Evolutionary conservation across 495 filamentous ascomycete genomes (phyloP).

Genomic region (Penicillium malachiteum): DNA sequence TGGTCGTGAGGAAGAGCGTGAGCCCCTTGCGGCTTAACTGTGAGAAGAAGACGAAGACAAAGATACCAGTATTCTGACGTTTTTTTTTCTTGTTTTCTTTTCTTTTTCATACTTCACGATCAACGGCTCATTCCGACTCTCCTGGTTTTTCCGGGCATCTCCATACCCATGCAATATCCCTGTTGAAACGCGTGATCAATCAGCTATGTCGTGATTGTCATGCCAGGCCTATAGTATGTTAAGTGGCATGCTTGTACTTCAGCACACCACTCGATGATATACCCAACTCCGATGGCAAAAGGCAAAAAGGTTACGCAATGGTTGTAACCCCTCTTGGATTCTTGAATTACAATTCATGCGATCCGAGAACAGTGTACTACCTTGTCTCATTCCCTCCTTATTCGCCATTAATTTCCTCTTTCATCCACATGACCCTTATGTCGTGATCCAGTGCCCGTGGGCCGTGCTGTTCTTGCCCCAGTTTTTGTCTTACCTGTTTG

Average conservation of each 20-base stretch:
- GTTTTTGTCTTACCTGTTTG: neutral
- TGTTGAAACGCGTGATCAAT: neutral
- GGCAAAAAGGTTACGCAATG: too few species aligned
- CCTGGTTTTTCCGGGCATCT: neutral
- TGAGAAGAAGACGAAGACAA: constrained; percentile 1
- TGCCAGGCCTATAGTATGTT: neutral
- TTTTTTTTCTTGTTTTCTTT: constrained; percentile 4
- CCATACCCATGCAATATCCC: neutral
- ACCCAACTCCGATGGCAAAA: too few species aligned
- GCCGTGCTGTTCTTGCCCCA: constrained; percentile 15
- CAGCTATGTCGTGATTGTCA: neutral
- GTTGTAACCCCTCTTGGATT: too few species aligned
- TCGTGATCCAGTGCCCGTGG: constrained; percentile 17
- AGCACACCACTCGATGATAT: too few species aligned
- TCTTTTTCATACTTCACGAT: neutral
- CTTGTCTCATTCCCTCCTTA: neutral
- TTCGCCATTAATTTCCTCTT: neutral
- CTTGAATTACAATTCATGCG: too few species aligned
- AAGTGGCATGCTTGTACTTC: too few species aligned
- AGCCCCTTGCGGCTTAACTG: constrained; percentile 31
- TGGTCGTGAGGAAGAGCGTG: constrained; percentile 62
- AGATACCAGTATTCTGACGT: constrained; percentile 1
- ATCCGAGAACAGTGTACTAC: too few species aligned
- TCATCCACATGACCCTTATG: constrained; percentile 4
- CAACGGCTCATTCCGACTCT: neutral